Base-by-base conservation (phyloP, 2,329 filamentous ascomycete genomes). In the Ampelomyces quisqualis region DNA sequence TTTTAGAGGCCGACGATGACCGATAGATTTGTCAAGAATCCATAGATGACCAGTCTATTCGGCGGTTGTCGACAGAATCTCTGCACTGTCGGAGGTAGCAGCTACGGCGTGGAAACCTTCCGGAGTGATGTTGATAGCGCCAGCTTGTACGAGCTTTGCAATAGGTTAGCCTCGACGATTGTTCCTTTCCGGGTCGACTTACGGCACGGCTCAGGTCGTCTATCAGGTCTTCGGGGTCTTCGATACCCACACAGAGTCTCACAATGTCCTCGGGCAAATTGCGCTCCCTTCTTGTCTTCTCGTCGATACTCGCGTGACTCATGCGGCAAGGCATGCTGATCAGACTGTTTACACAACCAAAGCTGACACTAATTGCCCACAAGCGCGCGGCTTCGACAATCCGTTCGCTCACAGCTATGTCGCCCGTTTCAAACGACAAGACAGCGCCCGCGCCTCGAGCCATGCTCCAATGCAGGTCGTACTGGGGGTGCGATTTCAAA, bases 301-400 rank as follows among this genome's bases (percentile, higher is more conserved):
- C 88, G 65, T 97, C 93, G 62, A 98, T 98, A 65, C 89, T 95
- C 26, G 93, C 93, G 71, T 98, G 93, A 71, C 91, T 97, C 94
- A 98, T 98, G 62, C 91, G 90, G 73, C 93, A 98, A 7, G 93
- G 91, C 91, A 98, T 96, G 73, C 90, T 96, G 70, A 98, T 98
- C 68, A 98, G 75, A 66, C 88, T 95, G 74, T 98, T 98, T 53
- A 98, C 93, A 67, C 93, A 97, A 33, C 93, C 93, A 66, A 98
- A 98, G 63, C 89, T 95, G 45, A 98, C 93, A 53, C 88, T 94
- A 57, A 98, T 98, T 22, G 87, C 90, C 84, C 89, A 98, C 21
- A 98, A 76, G 51, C 87, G 82, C 2, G 93, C 88, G 20, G 87
- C 88, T 72, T 97, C 93, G 4, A 98, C 93, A 58, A 98, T 96